Evolutionary conservation across 805 yeast species (phyloP).

Genomic region (Zygoascus flipseniorum): DNA sequence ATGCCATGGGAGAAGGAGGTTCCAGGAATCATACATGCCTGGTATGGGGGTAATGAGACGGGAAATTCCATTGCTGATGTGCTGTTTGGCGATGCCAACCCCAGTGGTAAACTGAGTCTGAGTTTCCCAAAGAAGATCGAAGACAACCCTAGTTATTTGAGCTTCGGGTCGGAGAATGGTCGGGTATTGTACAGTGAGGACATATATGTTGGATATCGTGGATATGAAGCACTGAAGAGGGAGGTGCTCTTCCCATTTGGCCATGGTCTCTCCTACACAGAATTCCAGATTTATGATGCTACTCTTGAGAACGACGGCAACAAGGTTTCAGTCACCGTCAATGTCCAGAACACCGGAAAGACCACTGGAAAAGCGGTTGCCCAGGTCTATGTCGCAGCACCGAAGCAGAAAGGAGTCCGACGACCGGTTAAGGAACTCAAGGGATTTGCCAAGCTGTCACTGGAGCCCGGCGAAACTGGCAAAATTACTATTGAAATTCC

Average conservation of each 20-base stretch:
- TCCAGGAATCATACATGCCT: conserved; percentile 40
- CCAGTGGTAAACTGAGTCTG: conserved; percentile 49
- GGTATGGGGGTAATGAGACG: conserved; percentile 48
- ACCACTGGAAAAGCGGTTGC: conserved; percentile 45
- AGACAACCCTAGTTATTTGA: conserved; percentile 49
- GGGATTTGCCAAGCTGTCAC: conserved; percentile 43
- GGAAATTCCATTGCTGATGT: conserved; percentile 55
- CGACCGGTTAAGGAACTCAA: conserved; percentile 56
- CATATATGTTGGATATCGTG: conserved; percentile 53
- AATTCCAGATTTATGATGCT: conserved; percentile 34
- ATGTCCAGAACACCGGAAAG: conserved; percentile 41
- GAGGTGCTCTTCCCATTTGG: conserved; percentile 54
- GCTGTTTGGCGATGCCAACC: conserved; percentile 48
- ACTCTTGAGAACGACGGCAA: neutral
- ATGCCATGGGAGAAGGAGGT: conserved; percentile 43
- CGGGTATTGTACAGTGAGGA: conserved; percentile 52
- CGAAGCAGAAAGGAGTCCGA: conserved; percentile 30
- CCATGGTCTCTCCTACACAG: conserved; percentile 51
- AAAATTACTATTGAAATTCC: conserved; percentile 33
- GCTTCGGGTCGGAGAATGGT: conserved; percentile 37
- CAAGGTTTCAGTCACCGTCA: conserved; percentile 1
- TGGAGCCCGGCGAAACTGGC: conserved; percentile 38
- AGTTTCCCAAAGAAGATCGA: conserved; percentile 43
- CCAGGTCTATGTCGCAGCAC: conserved; percentile 41
- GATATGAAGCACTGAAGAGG: conserved; percentile 43